phyloP scores from a whole-genome alignment of 2,329 filamentous ascomycete genomes.

The Pseudogymnoascus sp. region DNA sequence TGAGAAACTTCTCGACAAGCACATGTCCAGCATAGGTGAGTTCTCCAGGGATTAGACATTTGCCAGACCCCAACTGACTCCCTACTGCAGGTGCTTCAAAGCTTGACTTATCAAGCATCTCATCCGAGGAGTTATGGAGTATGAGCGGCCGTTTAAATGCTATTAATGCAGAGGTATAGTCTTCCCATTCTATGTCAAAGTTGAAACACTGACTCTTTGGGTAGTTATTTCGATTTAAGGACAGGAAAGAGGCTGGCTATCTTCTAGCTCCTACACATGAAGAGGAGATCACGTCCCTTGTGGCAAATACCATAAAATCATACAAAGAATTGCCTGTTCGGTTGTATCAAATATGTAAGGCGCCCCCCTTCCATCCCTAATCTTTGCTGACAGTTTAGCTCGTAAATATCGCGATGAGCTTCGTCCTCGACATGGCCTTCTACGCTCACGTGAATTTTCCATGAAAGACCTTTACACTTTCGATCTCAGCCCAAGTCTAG shows the following conservation, averaged over 20 bases:
- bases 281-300: conserved; percentile 84
- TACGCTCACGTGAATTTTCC: conserved; percentile 82
- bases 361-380: not conserved
- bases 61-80: conserved; percentile 3
- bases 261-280: conserved; percentile 90
- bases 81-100: conserved; percentile 61
- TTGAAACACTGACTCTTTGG: conserved; percentile 10
- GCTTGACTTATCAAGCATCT: conserved; percentile 73
- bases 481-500: conserved; percentile 58
- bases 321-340: conserved; percentile 80
- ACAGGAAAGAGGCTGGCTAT: conserved; percentile 66
- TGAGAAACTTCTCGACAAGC: conserved; percentile 73
- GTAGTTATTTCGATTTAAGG: conserved; percentile 69
- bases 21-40: conserved; percentile 70
- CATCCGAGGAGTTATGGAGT: conserved; percentile 75
- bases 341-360: conserved; percentile 78
- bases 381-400: conserved; percentile 37
- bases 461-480: conserved; percentile 99
- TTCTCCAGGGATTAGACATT: not conserved
- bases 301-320: conserved; percentile 63
- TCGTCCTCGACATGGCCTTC: conserved; percentile 75
- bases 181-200: conserved; percentile 5
- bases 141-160: conserved; percentile 71
- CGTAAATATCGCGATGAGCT: conserved; percentile 93
- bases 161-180: conserved; percentile 59